Conservation (phyloP, 805 yeast genomes). For the Metschnikowia gelsemii region DNA sequence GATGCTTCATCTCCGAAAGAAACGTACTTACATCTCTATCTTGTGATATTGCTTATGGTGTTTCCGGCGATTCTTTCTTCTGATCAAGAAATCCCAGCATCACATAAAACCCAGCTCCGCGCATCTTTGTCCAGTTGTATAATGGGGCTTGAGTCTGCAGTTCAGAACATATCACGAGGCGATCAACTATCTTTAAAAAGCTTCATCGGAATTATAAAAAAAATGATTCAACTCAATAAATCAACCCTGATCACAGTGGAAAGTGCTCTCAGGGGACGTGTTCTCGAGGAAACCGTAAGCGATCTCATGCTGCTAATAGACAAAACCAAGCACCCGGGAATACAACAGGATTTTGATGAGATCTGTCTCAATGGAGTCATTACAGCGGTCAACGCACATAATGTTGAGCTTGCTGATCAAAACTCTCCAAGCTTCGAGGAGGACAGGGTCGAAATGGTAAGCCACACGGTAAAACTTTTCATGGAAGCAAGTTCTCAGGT, state of each 20-base stretch:
- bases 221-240: slow-evolving; percentile 5
- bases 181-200: background rate
- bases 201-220: slow-evolving; percentile 2
- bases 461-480: background rate
- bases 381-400: background rate
- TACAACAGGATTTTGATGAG: background rate
- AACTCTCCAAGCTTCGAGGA: background rate
- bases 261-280: background rate
- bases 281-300: background rate
- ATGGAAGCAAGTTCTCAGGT: background rate
- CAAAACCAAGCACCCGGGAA: background rate
- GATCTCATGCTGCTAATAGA: background rate
- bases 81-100: background rate
- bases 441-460: background rate
- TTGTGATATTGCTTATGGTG: slow-evolving; percentile 29
- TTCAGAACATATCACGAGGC: background rate
- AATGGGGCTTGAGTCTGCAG: background rate
- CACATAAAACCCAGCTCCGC: slow-evolving; percentile 1
- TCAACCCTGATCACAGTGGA: background rate
- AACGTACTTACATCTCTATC: slow-evolving; percentile 28
- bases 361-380: background rate
- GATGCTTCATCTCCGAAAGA: background rate
- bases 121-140: background rate
- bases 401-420: background rate
- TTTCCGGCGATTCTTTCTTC: slow-evolving; percentile 30